These are phyloP conservation scores for Trichosanthes truncata DNA, from an alignment of 306 rosid genomes.

Conservation along the genomic window DNA sequence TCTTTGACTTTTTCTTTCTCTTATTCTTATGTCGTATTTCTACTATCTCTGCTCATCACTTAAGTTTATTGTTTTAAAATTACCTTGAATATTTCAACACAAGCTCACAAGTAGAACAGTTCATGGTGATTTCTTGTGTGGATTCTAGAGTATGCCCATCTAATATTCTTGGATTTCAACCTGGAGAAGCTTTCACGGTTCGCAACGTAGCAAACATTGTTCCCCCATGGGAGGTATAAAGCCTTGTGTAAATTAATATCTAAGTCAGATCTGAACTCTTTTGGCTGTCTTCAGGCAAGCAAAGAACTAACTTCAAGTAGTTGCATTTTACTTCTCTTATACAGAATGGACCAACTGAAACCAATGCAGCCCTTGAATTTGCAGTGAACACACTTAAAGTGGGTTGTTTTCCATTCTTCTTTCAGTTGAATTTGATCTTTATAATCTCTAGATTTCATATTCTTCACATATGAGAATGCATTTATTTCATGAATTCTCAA, in stretches of 20 bases:
- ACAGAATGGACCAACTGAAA: conserved; percentile 80
- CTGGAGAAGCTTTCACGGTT: conserved; percentile 84
- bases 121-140: conserved; percentile 92
- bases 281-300: neutral
- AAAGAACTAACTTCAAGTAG: neutral
- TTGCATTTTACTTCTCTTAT: neutral
- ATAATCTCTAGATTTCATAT: neutral
- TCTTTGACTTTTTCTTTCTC: conserved; percentile 7
- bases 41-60: neutral
- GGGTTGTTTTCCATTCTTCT: neutral
- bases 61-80: conserved; percentile 3
- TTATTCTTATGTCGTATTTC: neutral
- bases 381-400: conserved; percentile 75
- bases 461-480: neutral
- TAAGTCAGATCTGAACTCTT: neutral
- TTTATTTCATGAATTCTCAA: neutral
- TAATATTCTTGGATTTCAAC: conserved; percentile 77
- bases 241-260: neutral
- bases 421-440: neutral
- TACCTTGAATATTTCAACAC: conserved; percentile 6
- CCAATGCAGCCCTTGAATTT: conserved; percentile 89
- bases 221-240: conserved; percentile 55
- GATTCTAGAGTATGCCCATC: conserved; percentile 97
- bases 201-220: conserved; percentile 88
- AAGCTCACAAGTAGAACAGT: conserved; percentile 65